Evolutionary conservation across 2,329 filamentous ascomycete species (phyloP).

Genomic region (Decorospora gaudefroyi): DNA sequence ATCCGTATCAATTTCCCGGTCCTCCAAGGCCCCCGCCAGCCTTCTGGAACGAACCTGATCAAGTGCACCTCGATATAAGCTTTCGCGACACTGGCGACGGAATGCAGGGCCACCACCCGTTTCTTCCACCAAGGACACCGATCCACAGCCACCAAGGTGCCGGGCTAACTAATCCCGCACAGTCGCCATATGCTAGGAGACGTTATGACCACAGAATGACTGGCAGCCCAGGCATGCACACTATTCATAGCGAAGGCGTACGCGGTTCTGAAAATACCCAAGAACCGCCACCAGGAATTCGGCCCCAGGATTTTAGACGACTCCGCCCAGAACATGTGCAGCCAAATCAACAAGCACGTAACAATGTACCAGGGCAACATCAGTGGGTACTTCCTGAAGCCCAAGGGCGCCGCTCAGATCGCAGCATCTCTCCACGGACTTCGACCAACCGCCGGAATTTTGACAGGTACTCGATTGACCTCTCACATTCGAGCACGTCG

Average conservation of each 20-base stretch:
- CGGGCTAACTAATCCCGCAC: constrained; percentile 3
- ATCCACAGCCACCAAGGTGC: constrained; percentile 3
- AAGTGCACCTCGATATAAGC: constrained; percentile 6
- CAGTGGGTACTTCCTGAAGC: constrained; percentile 12
- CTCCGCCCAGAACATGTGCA: constrained; percentile 22
- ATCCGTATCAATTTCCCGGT: constrained; percentile 8
- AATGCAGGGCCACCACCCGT: constrained; percentile 9
- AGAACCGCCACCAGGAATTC: constrained; percentile 19
- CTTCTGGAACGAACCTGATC: constrained; percentile 18
- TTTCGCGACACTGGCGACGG: constrained; percentile 9
- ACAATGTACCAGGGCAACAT: constrained; percentile 20
- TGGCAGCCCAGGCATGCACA: constrained; percentile 11
- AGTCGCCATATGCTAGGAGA: constrained; percentile 5
- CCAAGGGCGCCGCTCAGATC: constrained; percentile 30
- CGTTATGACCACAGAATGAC: constrained; percentile 8
- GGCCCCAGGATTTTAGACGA: constrained; percentile 17
- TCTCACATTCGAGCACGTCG: constrained; percentile 26
- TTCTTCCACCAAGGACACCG: constrained; percentile 4
- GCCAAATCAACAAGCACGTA: constrained; percentile 12
- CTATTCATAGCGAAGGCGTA: constrained; percentile 8
- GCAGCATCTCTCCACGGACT: constrained; percentile 34
- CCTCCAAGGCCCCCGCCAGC: constrained; percentile 26
- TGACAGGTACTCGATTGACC: constrained; percentile 38
- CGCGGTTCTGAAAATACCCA: constrained; percentile 7
- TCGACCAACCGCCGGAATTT: constrained; percentile 42